These are phyloP conservation scores for Eimeria necatrix DNA, from an alignment of 169 alveolate genomes.

Conservation along the genomic window DNA sequence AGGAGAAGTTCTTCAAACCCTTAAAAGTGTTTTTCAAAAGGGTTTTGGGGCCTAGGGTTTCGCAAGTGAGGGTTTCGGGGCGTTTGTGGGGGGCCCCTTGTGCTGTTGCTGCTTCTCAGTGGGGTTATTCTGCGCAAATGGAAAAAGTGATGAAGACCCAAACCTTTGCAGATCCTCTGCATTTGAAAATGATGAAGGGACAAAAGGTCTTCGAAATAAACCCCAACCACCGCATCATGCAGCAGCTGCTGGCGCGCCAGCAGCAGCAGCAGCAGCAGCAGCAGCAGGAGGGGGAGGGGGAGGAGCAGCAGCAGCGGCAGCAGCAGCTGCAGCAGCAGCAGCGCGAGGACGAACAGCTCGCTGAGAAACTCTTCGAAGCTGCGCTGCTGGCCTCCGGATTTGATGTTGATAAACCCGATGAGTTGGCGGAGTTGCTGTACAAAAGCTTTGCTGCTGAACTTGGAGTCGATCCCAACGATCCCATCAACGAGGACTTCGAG, in stretches of 20 bases:
- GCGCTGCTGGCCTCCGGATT: constrained; percentile 86
- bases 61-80: constrained; percentile 79
- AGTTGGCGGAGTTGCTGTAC: constrained; percentile 82
- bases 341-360: constrained; percentile 56
- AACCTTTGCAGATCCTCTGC: constrained; percentile 84
- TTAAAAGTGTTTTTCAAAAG: constrained; percentile 80
- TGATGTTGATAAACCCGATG: constrained; percentile 83
- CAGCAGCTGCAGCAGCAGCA: background rate
- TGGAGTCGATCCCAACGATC: constrained; percentile 74
- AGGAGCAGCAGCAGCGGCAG: background rate
- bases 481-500: constrained; percentile 24
- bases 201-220: constrained; percentile 84
- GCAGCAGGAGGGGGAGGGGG: background rate
- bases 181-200: constrained; percentile 82
- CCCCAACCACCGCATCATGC: constrained; percentile 82
- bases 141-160: constrained; percentile 86
- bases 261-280: background rate
- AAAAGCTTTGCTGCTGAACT: constrained; percentile 75
- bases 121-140: constrained; percentile 86
- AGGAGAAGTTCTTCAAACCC: constrained; percentile 84
- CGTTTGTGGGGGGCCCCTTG: constrained; percentile 84
- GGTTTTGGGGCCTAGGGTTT: constrained; percentile 75
- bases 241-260: constrained; percentile 43
- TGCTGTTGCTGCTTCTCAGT: constrained; percentile 84
- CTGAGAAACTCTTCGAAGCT: constrained; percentile 82